phyloP scores from a whole-genome alignment of 495 filamentous ascomycete genomes.

The Penicillium verhagenii region DNA sequence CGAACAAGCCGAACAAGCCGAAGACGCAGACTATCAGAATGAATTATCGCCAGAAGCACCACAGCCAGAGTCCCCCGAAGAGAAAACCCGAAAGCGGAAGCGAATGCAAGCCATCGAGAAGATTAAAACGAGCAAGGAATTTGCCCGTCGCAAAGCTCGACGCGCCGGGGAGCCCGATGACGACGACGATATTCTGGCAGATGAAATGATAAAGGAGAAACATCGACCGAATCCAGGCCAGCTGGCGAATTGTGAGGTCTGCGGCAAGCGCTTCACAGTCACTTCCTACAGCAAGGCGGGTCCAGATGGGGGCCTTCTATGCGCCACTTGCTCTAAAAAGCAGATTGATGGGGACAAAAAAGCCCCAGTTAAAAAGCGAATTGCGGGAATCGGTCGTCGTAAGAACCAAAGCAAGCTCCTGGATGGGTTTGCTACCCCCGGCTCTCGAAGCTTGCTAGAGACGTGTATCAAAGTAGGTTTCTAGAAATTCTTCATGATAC shows the following conservation, averaged over 20 bases:
- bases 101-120: constrained; percentile 64
- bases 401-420: constrained; percentile 75
- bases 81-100: constrained; percentile 59
- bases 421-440: constrained; percentile 66
- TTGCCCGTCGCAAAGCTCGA: constrained; percentile 55
- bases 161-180: constrained; percentile 47
- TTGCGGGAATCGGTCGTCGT: constrained; percentile 52
- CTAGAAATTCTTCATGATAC: not conserved
- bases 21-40: constrained; percentile 25
- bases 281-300: constrained; percentile 86
- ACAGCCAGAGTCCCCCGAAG: constrained; percentile 42
- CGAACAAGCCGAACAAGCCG: constrained; percentile 14
- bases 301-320: constrained; percentile 79
- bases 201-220: constrained; percentile 60
- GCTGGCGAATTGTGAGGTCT: constrained; percentile 82
- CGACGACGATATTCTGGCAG: constrained; percentile 48
- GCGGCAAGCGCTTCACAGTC: constrained; percentile 88
- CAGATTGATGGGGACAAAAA: constrained; percentile 63
- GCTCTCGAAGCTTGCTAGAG: constrained; percentile 71
- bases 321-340: constrained; percentile 79
- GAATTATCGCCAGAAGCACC: constrained; percentile 26
- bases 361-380: constrained; percentile 59
- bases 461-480: constrained; percentile 67
- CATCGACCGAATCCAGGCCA: constrained; percentile 75
- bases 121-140: constrained; percentile 74